Evolutionary conservation across 768 basidiomycete species (phyloP).

Genomic region (Psilocybe subaeruginosa): DNA sequence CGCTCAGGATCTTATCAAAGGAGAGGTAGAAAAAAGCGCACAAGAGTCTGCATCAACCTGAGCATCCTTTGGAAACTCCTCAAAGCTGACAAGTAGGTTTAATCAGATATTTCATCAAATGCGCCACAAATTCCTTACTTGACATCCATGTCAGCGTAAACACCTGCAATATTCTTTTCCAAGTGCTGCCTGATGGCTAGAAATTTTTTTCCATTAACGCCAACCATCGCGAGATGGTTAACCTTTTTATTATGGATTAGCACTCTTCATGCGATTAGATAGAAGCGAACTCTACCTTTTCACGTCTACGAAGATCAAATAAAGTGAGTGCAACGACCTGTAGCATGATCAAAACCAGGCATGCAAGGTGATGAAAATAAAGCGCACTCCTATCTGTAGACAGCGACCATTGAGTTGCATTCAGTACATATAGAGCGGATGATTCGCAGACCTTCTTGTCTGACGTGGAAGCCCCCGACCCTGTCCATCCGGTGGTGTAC

Average conservation of each 20-base stretch:
- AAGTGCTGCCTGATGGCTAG: constrained; percentile 84
- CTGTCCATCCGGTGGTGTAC: constrained; percentile 95
- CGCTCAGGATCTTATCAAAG: not conserved
- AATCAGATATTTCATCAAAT: not conserved
- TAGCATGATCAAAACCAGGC: not conserved
- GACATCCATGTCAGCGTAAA: constrained; percentile 87
- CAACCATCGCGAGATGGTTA: constrained; percentile 82
- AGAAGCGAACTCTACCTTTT: constrained; percentile 53
- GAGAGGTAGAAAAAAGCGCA: constrained; percentile 38
- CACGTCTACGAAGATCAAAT: constrained; percentile 85
- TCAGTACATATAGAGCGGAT: not conserved
- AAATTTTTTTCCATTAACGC: constrained; percentile 87
- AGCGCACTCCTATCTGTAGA: constrained; percentile 66
- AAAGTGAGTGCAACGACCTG: constrained; percentile 89
- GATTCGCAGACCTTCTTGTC: constrained; percentile 79
- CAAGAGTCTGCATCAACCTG: constrained; percentile 80
- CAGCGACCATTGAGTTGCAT: not conserved
- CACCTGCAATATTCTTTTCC: constrained; percentile 77
- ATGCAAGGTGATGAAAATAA: not conserved
- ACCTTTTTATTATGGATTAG: constrained; percentile 46
- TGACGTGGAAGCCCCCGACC: constrained; percentile 88
- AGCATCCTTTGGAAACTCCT: constrained; percentile 75
- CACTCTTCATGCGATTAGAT: not conserved
- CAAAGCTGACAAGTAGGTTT: constrained; percentile 54
- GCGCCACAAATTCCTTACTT: constrained; percentile 49